These are phyloP conservation scores for Aspergillus ustus DNA, from an alignment of 2,329 filamentous ascomycete species.

Conservation along the genomic window DNA sequence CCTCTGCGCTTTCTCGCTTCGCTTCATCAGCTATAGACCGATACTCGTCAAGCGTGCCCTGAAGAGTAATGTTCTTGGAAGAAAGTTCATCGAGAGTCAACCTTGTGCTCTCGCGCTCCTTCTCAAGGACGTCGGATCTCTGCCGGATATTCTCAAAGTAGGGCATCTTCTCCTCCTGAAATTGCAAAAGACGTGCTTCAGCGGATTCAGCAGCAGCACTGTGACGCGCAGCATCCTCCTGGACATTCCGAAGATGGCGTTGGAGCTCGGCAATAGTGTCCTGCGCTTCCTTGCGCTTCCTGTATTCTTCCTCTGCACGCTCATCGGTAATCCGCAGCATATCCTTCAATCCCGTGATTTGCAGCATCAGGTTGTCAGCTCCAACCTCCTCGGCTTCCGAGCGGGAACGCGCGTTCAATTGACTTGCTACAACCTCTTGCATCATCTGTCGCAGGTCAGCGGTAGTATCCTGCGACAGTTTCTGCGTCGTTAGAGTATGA, in stretches of 20 bases:
- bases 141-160: constrained; percentile 68
- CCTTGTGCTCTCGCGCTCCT: constrained; percentile 64
- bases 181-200: constrained; percentile 65
- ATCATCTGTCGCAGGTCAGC: constrained; percentile 66
- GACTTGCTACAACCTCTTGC: constrained; percentile 65
- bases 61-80: constrained; percentile 64
- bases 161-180: constrained; percentile 71
- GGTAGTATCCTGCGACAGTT: constrained; percentile 39
- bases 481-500: constrained; percentile 46
- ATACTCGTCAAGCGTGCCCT: constrained; percentile 68
- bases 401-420: constrained; percentile 57
- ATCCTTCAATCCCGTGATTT: constrained; percentile 71
- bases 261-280: constrained; percentile 76
- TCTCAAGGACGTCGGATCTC: constrained; percentile 69
- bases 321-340: constrained; percentile 68
- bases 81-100: constrained; percentile 58
- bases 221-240: constrained; percentile 57
- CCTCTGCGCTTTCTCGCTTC: constrained; percentile 61
- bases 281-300: constrained; percentile 68
- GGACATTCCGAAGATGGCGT: constrained; percentile 67
- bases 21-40: constrained; percentile 63
- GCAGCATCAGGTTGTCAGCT: constrained; percentile 56
- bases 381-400: constrained; percentile 59
- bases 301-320: constrained; percentile 67
- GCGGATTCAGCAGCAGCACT: constrained; percentile 65